Conservation (phyloP, 2,329 filamentous ascomycete genomes). For the Aspergillus phoenicis region DNA sequence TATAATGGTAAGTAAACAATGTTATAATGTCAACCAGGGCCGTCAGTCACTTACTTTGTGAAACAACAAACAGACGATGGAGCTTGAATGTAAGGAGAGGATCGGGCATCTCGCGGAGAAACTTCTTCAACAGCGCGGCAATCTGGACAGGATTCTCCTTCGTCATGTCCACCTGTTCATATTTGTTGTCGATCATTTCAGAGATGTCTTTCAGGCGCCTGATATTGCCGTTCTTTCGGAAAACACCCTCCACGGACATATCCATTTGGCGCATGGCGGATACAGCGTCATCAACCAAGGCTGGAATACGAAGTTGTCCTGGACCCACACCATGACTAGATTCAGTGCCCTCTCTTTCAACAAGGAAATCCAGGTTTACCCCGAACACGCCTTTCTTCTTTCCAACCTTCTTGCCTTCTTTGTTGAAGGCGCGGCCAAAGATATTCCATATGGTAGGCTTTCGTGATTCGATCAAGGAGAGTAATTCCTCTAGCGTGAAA, state of each 20-base stretch:
- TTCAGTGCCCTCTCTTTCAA: conserved; percentile 92
- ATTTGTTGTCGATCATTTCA: conserved; percentile 82
- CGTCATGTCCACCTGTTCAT: conserved; percentile 81
- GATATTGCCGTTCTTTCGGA: conserved; percentile 99
- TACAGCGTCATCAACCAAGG: conserved; percentile 92
- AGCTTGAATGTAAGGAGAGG: conserved; percentile 94
- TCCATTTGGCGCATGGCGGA: conserved; percentile 98
- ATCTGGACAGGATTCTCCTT: conserved; percentile 91
- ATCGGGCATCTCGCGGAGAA: conserved; percentile 90
- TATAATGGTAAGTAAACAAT: background rate
- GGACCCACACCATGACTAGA: conserved; percentile 97
- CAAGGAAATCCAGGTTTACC: conserved; percentile 81
- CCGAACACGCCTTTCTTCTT: conserved; percentile 97
- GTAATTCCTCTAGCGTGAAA: conserved; percentile 90
- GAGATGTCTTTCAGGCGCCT: conserved; percentile 85
- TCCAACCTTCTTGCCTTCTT: conserved; percentile 67
- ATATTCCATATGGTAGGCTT: conserved; percentile 98
- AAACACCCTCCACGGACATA: conserved; percentile 96
- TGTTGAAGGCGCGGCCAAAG: conserved; percentile 93
- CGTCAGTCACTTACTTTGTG: conserved; percentile 64
- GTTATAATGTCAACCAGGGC: conserved; percentile 7
- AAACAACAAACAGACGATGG: conserved; percentile 84
- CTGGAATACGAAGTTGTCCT: conserved; percentile 84
- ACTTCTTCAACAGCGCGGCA: conserved; percentile 91
- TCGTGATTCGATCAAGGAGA: conserved; percentile 88